These are phyloP conservation scores for Monosporascus sp. DNA, from an alignment of 2,329 filamentous ascomycete species.

Conservation along the genomic window DNA sequence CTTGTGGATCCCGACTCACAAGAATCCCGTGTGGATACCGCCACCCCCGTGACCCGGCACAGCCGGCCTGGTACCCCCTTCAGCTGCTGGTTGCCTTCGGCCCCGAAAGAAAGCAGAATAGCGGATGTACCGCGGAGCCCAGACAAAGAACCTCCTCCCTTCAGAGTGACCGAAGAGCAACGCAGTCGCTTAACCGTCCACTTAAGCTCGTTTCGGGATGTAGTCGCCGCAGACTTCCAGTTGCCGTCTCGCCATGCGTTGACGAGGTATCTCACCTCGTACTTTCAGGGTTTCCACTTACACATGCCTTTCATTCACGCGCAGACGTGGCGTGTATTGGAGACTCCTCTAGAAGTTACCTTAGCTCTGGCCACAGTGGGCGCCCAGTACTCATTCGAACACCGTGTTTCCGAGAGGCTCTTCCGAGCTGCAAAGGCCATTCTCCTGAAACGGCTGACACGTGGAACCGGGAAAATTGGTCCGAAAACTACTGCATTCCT, in stretches of 20 bases:
- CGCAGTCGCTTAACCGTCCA: slow-evolving; percentile 17
- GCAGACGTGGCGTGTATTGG: slow-evolving; percentile 26
- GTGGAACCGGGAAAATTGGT: slow-evolving; percentile 17
- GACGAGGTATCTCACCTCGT: slow-evolving; percentile 30
- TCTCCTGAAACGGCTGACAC: slow-evolving; percentile 23
- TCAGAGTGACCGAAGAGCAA: slow-evolving; percentile 28
- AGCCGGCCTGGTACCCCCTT: slow-evolving; percentile 28
- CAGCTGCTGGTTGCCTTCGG: slow-evolving; percentile 32
- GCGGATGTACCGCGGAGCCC: slow-evolving; percentile 10
- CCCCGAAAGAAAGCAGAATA: slow-evolving; percentile 24
- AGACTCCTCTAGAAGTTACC: slow-evolving; percentile 27
- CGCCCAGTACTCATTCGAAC: slow-evolving; percentile 34
- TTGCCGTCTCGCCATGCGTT: slow-evolving; percentile 31
- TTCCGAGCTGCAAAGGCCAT: slow-evolving; percentile 29
- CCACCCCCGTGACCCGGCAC: slow-evolving; percentile 7
- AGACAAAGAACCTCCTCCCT: slow-evolving; percentile 4
- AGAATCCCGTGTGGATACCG: slow-evolving; percentile 8
- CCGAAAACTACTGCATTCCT: slow-evolving; percentile 21
- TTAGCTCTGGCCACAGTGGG: slow-evolving; percentile 28
- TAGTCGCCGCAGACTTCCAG: slow-evolving; percentile 24
- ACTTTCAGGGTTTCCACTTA: slow-evolving; percentile 31
- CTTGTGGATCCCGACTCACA: slow-evolving; percentile 14
- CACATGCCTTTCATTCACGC: slow-evolving; percentile 34
- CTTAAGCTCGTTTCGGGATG: slow-evolving; percentile 22
- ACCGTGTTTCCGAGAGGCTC: slow-evolving; percentile 26